Percentiles rank a stretch among this genome's conserved stretches.
These are phyloP conservation scores for Quercus variabilis DNA, from an alignment of 306 rosid genomes.

Conservation along the genomic window DNA sequence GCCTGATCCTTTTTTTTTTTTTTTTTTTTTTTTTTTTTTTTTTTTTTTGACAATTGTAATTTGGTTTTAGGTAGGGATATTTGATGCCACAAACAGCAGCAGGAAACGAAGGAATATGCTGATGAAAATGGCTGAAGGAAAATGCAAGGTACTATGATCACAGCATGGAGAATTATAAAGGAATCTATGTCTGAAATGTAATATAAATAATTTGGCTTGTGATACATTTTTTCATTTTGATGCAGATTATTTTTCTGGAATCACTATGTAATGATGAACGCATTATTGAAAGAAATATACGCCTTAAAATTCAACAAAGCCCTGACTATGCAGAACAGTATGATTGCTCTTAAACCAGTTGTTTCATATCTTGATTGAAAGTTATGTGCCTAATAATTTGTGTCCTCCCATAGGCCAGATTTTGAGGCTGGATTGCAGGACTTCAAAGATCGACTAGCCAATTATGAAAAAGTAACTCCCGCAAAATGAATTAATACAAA, in stretches of 20 bases:
- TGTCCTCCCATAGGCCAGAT: slow-evolving; percentile 72
- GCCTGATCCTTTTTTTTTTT: neutral
- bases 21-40: slow-evolving; percentile 2
- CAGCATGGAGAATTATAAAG: slow-evolving; percentile 15
- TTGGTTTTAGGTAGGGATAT: slow-evolving; percentile 83
- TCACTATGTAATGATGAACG: slow-evolving; percentile 88
- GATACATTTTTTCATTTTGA: slow-evolving; percentile 17
- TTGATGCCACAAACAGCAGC: slow-evolving; percentile 96
- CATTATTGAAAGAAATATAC: slow-evolving; percentile 90
- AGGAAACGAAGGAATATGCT: slow-evolving; percentile 87
- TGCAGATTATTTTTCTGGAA: slow-evolving; percentile 96
- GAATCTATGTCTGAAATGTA: slow-evolving; percentile 6
- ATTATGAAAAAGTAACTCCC: slow-evolving; percentile 74
- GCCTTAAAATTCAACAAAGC: slow-evolving; percentile 97
- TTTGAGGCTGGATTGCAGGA: slow-evolving; percentile 87
- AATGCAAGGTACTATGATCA: slow-evolving; percentile 77
- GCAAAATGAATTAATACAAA: slow-evolving; percentile 12
- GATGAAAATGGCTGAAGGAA: slow-evolving; percentile 97
- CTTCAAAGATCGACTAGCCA: slow-evolving; percentile 76
- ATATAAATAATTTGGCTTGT: slow-evolving; percentile 13
- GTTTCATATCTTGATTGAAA: slow-evolving; percentile 19
- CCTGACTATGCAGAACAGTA: slow-evolving; percentile 99
- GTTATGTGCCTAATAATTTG: slow-evolving; percentile 11
- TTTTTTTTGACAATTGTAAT: slow-evolving; percentile 15
- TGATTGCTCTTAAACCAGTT: slow-evolving; percentile 35